These are phyloP conservation scores for Lachancea waltii DNA, from an alignment of 805 yeast genomes.

Conservation along the genomic window DNA sequence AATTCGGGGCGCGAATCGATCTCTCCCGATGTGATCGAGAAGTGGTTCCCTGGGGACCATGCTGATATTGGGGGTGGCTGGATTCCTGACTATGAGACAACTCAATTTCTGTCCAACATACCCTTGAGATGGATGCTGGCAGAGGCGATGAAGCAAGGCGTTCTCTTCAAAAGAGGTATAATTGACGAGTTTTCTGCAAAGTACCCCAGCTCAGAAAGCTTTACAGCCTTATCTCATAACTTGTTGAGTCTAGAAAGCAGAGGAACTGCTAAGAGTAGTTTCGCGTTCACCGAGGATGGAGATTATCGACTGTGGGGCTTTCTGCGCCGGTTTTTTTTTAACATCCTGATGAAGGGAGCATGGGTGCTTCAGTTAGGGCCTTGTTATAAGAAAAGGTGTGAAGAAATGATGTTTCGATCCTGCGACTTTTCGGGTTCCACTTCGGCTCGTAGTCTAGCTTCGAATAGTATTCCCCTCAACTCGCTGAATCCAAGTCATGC, in stretches of 20 bases:
- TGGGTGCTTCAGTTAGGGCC: slow-evolving; percentile 1
- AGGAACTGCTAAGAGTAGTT: slow-evolving; percentile 5
- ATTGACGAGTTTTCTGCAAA: slow-evolving; percentile 37
- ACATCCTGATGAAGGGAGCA: slow-evolving; percentile 1
- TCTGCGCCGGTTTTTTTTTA: neutral
- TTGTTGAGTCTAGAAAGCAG: slow-evolving; percentile 31
- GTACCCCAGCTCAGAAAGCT: slow-evolving; percentile 36
- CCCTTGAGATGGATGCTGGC: slow-evolving; percentile 57
- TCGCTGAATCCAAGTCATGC: slow-evolving; percentile 22
- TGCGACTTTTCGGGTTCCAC: neutral
- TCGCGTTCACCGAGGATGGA: too few relatives aligned
- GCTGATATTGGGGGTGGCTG: slow-evolving; percentile 69
- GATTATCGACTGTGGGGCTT: neutral
- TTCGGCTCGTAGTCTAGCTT: neutral
- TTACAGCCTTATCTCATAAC: slow-evolving; percentile 50
- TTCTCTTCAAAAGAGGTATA: slow-evolving; percentile 38
- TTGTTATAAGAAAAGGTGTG: slow-evolving; percentile 2
- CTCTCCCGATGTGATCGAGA: slow-evolving; percentile 35
- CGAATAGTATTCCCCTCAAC: neutral
- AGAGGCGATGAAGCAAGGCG: slow-evolving; percentile 47
- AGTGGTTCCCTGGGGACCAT: slow-evolving; percentile 68
- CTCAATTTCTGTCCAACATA: slow-evolving; percentile 38
- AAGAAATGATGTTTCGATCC: neutral
- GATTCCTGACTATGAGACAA: slow-evolving; percentile 39
- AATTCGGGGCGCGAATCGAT: slow-evolving; percentile 5